phyloP scores from a whole-genome alignment of 2,329 filamentous ascomycete species.

The Fusarium haematococcum region DNA sequence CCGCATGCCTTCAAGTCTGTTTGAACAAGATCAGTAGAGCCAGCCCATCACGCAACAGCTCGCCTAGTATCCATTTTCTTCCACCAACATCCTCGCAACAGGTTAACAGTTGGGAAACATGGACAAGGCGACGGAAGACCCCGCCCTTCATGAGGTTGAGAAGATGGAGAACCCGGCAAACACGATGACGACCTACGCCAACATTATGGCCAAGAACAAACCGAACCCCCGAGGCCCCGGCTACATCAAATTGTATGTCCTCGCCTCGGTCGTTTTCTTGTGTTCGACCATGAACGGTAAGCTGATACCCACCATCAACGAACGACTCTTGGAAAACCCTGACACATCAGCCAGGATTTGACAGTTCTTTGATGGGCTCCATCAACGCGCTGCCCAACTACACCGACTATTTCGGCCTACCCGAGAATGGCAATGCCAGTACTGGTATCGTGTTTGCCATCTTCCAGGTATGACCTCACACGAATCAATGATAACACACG shows the following conservation, averaged over 20 bases:
- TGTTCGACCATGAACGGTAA: slow-evolving; percentile 57
- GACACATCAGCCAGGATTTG: slow-evolving; percentile 48
- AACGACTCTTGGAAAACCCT: too few relatives aligned
- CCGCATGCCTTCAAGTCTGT: neutral
- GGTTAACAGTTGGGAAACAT: neutral
- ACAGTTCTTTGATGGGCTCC: slow-evolving; percentile 56
- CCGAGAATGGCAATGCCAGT: slow-evolving; percentile 50
- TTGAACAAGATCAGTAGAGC: neutral
- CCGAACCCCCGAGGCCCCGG: slow-evolving; percentile 24
- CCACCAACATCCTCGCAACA: neutral
- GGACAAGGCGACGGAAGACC: slow-evolving; percentile 14
- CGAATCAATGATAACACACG: neutral
- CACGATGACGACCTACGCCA: slow-evolving; percentile 14
- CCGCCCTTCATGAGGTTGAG: slow-evolving; percentile 8
- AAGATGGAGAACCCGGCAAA: slow-evolving; percentile 2
- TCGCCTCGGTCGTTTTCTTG: slow-evolving; percentile 40
- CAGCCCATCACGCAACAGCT: neutral
- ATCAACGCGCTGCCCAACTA: slow-evolving; percentile 59
- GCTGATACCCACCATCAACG: neutral
- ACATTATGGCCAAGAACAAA: slow-evolving; percentile 20
- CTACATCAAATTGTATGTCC: slow-evolving; percentile 20
- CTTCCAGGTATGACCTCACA: slow-evolving; percentile 36
- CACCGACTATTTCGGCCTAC: slow-evolving; percentile 53
- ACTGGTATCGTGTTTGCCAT: slow-evolving; percentile 60
- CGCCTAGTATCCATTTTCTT: neutral